phyloP scores from a whole-genome alignment of 345 rosid species.

The Angophora floribunda region DNA sequence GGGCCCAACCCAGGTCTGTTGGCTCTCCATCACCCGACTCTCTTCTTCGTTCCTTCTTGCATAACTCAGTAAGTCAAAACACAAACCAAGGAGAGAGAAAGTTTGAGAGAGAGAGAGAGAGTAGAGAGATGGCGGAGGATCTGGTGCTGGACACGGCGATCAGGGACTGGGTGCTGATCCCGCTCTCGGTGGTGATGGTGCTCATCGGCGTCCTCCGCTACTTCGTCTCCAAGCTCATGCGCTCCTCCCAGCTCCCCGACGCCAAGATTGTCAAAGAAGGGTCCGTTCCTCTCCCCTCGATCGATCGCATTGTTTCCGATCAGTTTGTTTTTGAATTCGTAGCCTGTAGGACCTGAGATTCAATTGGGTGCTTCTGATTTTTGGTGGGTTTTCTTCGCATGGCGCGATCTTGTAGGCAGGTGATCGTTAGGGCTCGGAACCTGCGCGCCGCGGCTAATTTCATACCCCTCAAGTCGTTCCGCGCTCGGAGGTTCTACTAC shows the following conservation, averaged over 20 bases:
- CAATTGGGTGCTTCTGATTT: neutral
- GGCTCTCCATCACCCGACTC: neutral
- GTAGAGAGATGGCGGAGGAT: conserved; percentile 72
- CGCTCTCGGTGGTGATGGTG: conserved; percentile 87
- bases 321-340: neutral
- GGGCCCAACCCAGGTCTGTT: neutral
- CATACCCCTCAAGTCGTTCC: conserved; percentile 77
- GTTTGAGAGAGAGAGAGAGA: conserved; percentile 3
- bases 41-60: neutral
- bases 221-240: conserved; percentile 86
- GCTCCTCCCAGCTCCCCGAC: conserved; percentile 75
- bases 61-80: neutral
- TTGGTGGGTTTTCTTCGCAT: neutral
- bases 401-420: conserved; percentile 37
- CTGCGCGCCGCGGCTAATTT: conserved; percentile 85
- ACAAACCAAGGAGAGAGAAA: neutral
- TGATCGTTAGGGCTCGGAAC: conserved; percentile 80
- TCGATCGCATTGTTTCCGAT: neutral
- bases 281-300: conserved; percentile 9
- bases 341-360: neutral
- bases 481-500: conserved; percentile 70
- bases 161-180: conserved; percentile 92
- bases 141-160: conserved; percentile 93
- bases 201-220: conserved; percentile 87
- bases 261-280: conserved; percentile 83